phyloP scores from a whole-genome alignment of 2,329 filamentous ascomycete genomes.

The Penicillium digitatum region DNA sequence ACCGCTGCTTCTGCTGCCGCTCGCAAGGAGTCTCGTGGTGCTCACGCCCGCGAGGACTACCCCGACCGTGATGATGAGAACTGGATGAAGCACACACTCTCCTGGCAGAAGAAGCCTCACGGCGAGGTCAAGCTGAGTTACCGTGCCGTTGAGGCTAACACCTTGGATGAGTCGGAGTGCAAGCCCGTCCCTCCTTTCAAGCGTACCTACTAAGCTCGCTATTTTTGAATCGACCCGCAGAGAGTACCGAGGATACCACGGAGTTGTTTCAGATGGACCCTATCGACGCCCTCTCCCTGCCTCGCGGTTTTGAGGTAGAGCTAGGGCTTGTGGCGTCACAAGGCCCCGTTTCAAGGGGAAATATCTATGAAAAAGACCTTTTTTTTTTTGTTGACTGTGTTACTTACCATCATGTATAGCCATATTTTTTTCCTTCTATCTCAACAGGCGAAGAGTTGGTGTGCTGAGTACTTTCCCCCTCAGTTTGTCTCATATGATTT shows the following conservation, averaged over 20 bases:
- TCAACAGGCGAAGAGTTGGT: constrained; percentile 36
- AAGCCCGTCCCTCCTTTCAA: constrained; percentile 95
- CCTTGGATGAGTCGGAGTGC: constrained; percentile 93
- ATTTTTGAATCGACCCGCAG: constrained; percentile 5
- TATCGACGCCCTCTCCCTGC: constrained; percentile 3
- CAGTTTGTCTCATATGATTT: constrained; percentile 25
- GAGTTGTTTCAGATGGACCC: constrained; percentile 19
- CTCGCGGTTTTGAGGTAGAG: constrained; percentile 2
- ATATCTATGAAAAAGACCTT: constrained; percentile 30
- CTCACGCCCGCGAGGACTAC: constrained; percentile 94
- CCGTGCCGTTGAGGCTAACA: constrained; percentile 74
- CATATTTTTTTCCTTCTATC: constrained; percentile 33
- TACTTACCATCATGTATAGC: constrained; percentile 40
- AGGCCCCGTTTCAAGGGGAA: constrained; percentile 8
- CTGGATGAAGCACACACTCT: constrained; percentile 99
- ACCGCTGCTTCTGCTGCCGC: constrained; percentile 86
- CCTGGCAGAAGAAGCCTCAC: constrained; percentile 91
- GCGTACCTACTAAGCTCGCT: constrained; percentile 49
- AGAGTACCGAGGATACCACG: constrained; percentile 18
- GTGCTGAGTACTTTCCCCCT: constrained; percentile 26
- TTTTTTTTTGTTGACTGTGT: constrained; percentile 34
- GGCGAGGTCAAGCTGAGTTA: constrained; percentile 82
- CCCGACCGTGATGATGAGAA: constrained; percentile 91
- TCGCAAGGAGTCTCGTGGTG: constrained; percentile 94
- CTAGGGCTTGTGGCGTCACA: constrained; percentile 12